Evolutionary conservation across 352 stramenopile species (phyloP), one percentile per base, ranked within the genome.

Genomic region (Globisporangium polare): DNA sequence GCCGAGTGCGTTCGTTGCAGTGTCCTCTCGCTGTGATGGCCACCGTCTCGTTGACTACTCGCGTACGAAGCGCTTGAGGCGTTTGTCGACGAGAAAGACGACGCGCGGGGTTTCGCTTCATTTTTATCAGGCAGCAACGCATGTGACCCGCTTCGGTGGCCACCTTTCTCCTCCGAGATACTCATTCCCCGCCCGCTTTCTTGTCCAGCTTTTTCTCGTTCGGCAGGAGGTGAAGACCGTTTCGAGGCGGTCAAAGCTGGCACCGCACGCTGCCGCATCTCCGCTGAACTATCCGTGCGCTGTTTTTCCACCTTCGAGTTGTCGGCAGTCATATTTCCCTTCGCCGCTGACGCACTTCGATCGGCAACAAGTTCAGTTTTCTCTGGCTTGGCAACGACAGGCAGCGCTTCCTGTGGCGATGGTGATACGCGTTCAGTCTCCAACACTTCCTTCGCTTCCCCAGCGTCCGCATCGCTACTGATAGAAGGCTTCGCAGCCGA

Each of bases 51-150:
- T 41, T 52, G 58, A 31, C 20, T 47, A 15, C 18, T 59, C 15
- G n/a, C 24, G n/a, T 27, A n/a, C 24, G 55, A 27, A 9, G n/a
- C 31, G 26, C 24, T 43, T 26, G 49, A n/a, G 20, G 17, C 58
- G 27, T 15, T 37, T 20, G 67, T 60, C 7, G 63, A 71, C 6
- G 73, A 80, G 61, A 82, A 80, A 13, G 68, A 84, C 20, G 71
- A 71, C 24, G 73, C 73, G 29, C 71, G 61, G 27, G 62, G 71
- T 27, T 84, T 82, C 50, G 17, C 53, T 24, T 58, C 62, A 49
- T 65, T 63, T 3, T 20, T 53, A 51, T 73, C 27, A 15, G 35
- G 39, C 20, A 33, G n/a, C 20, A 49, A 42, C 2, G 18, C 51
- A 57, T 57, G 53, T 35, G 62, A 70, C 46, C 15, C 67, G 39